Conservation (phyloP, 164 flowering plant genomes). For the Taxillus chinensis region DNA sequence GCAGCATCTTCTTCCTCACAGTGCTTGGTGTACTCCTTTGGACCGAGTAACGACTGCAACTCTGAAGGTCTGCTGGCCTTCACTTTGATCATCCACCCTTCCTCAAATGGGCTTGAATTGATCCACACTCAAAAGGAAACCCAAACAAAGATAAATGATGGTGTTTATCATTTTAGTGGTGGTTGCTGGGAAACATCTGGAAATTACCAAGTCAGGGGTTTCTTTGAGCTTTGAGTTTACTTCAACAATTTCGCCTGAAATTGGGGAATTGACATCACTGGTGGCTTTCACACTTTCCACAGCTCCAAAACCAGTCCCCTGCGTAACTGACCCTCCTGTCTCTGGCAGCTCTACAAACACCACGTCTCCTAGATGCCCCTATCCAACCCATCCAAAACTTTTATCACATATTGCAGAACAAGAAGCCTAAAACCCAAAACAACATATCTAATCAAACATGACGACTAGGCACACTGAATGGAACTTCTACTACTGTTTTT, state of each 20-base stretch:
- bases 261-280: conserved; percentile 89
- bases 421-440: too few relatives aligned
- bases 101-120: conserved; percentile 82
- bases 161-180: neutral
- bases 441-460: neutral
- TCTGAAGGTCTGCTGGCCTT: conserved; percentile 72
- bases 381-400: neutral
- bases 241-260: conserved; percentile 85
- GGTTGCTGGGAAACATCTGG: neutral
- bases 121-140: conserved; percentile 28
- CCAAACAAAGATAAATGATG: neutral
- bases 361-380: conserved; percentile 94
- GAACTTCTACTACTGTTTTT: too few relatives aligned
- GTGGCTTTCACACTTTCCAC: conserved; percentile 99
- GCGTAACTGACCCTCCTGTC: conserved; percentile 34
- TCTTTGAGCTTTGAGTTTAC: conserved; percentile 67
- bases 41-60: conserved; percentile 58
- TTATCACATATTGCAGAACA: neutral
- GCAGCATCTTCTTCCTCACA: conserved; percentile 93
- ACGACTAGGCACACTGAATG: too few relatives aligned
- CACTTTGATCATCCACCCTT: conserved; percentile 98
- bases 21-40: conserved; percentile 72
- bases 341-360: conserved; percentile 97
- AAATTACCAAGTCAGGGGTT: conserved; percentile 69
- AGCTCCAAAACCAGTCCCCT: conserved; percentile 68